Evolutionary conservation across 169 alveolate genomes (phyloP).

Genomic region (Perkinsus marinus): DNA sequence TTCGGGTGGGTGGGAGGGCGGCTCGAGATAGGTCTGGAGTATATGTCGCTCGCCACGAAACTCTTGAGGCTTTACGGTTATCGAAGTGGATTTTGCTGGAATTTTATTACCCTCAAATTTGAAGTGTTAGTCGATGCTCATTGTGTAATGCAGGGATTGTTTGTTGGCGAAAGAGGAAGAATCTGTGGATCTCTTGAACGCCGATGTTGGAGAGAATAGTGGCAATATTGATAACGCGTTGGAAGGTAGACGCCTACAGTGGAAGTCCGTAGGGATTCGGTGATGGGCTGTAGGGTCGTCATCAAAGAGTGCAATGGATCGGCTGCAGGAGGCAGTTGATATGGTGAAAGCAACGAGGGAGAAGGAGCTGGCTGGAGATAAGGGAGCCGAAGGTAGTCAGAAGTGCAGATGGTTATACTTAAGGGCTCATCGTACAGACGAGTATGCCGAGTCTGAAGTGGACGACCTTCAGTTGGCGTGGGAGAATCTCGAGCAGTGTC

Average conservation of each 20-base stretch:
- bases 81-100: no score
- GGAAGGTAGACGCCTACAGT: neutral
- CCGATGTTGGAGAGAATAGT: neutral
- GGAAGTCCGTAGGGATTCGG: neutral
- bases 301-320: neutral
- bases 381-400: neutral
- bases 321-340: neutral
- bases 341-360: neutral
- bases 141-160: neutral
- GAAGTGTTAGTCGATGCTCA: neutral
- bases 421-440: no score
- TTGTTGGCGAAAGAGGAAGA: neutral
- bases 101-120: no score
- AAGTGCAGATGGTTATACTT: no score
- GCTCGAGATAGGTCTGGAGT: neutral
- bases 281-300: neutral
- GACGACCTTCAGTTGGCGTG: neutral
- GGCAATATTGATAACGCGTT: neutral
- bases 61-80: no score
- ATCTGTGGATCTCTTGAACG: neutral
- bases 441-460: neutral
- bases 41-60: no score
- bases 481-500: neutral
- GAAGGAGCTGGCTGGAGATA: neutral
- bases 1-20: neutral